Evolutionary conservation across 768 basidiomycete species (phyloP), one percentile per base, ranked within the genome.

Genomic region (Psilocybe tampanensis): DNA sequence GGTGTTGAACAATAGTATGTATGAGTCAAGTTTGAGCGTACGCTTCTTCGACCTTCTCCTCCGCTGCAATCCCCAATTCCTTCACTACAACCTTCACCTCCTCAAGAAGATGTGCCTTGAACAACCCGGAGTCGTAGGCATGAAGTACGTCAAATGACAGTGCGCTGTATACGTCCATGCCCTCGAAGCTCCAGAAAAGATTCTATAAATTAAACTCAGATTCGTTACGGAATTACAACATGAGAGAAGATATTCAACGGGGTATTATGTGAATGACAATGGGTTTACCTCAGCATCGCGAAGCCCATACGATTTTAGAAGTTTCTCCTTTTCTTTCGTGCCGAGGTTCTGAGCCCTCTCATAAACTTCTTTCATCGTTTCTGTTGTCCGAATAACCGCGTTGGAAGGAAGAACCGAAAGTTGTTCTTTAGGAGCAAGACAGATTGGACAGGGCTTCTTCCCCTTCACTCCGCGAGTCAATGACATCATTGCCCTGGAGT

Each of bases 401-500:
- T 39, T n/a, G n/a, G n/a, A n/a, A n/a, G 36, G 36, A n/a, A 39
- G 6, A 7, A 64, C 19, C 2, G 53, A 36, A 51, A 61, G 67
- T 13, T 21, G 45, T 18, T 44, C 45, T 0, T 72, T 44, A 0
- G 68, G 63, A 1, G 79, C 72, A 0, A 74, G 52, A 62, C 77
- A 80, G 0, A 75, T 52, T 0, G 74, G 74, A 54, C 76, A 79
- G 0, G 76, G 78, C 26, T 58, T 71, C 9, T 63, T 56, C 22
- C 66, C 66, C 1, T 52, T 49, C 1, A 52, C 18, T 0, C 76
- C 76, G 17, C 61, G 53, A 5, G 71, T 78, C 0, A 77, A 58
- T 2, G 72, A 60, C 71, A 80, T 79, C 45, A 76, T 66, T 43
- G 63, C 69, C 36, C 74, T 78, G n/a, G n/a, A n/a, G n/a, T 19